Evolutionary conservation across 139 green algal genomes (phyloP), one percentile per base, ranked within the genome.

Genomic region (Micractinium sp.): DNA sequence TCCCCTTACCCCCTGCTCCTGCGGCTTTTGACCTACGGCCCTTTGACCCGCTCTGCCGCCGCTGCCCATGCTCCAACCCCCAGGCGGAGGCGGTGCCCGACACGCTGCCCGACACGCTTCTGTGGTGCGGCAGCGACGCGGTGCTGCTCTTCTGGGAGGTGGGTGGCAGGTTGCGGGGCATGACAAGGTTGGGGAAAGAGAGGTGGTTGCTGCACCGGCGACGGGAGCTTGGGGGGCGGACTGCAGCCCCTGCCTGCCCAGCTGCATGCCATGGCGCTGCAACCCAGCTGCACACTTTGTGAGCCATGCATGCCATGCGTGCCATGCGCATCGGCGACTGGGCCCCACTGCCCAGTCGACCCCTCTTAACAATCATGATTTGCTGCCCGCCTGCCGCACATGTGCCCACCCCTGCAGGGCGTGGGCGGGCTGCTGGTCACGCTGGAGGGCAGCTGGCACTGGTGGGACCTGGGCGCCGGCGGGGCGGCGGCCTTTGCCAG

Each of bases 71-170:
- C 0, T 31, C 19, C 0, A n/a, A 33, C 20, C 19, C 33, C 25
- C 67, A 87, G 83, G 66, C 85, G 0, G 89, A 85, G 14, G 47
- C 94, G 31, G 83, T 94, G 33, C 93, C 91, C 14, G 92, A 94
- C 0, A 76, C 82, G 0, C 87, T 87, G 19, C 95, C 96, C 35
- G 69, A 93, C 19, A 81, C 91, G n/a, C 71, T 99, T 77, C 91
- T 90, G 15, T 99, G 97, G 97, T 98, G 96, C 80, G 97, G 96
- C 16, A 92, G 89, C 33, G 96, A 99, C 85, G 94, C 89, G 0
- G 94, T 99, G 67, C 91, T 97, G 67, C 86, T 98, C 29, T 92
- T 86, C 56, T 99, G 96, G 95, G 89, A 95, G 83, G 95, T 95
- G 80, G 27, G 78, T 73, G 63, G 63, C 2, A 73, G 7, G 23